Conservation (phyloP, 177 flowering plant genomes). For the Vitis hybrid region DNA sequence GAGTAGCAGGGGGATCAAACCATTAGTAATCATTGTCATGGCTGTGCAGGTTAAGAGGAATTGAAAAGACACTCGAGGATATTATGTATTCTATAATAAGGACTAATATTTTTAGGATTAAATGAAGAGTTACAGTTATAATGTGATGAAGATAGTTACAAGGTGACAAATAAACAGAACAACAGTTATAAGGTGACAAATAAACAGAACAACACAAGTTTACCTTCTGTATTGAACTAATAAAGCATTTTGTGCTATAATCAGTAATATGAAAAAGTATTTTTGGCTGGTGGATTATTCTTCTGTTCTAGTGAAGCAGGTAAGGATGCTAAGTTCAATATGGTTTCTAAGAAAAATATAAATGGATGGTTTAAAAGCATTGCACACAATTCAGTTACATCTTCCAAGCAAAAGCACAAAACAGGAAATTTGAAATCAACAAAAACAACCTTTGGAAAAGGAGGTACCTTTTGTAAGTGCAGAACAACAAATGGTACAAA, state of each 20-base stretch:
- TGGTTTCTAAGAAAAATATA: background rate
- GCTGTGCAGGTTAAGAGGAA: no score
- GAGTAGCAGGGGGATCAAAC: no score
- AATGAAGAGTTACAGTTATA: no score
- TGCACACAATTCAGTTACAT: background rate
- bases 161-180: background rate
- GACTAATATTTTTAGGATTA: no score
- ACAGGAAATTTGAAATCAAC: background rate
- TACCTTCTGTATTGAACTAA: no score
- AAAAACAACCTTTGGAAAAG: background rate
- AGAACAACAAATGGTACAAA: constrained; percentile 96
- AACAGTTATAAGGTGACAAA: background rate
- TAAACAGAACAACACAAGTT: background rate
- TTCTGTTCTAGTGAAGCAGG: background rate
- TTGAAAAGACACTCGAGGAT: no score
- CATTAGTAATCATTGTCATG: no score
- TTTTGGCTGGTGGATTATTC: background rate
- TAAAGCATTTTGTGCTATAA: no score
- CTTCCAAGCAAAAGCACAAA: background rate
- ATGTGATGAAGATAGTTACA: background rate
- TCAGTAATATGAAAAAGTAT: background rate
- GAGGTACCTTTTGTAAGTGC: constrained; percentile 79
- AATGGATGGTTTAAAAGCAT: background rate
- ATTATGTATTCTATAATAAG: no score
- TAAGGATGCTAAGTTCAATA: background rate